phyloP scores from a whole-genome alignment of 495 filamentous ascomycete species.

The Penicillium manginii region DNA sequence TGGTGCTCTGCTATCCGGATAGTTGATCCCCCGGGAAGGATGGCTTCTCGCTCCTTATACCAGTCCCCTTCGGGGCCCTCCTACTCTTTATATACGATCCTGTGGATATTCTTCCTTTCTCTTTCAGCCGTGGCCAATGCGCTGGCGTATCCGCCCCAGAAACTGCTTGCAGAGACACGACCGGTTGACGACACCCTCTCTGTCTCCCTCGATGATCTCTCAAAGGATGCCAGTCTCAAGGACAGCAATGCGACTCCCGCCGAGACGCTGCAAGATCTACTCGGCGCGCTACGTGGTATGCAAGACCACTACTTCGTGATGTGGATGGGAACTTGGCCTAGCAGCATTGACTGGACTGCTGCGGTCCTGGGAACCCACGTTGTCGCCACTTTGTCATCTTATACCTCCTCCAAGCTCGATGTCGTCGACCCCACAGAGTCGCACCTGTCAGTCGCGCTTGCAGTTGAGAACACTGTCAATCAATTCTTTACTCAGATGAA shows the following conservation, averaged over 20 bases:
- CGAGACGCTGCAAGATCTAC: constrained; percentile 46
- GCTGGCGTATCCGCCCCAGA: constrained; percentile 36
- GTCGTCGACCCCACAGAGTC: constrained; percentile 16
- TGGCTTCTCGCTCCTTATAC: constrained; percentile 18
- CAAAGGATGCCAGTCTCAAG: constrained; percentile 16
- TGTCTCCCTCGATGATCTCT: constrained; percentile 1
- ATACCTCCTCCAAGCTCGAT: constrained; percentile 52
- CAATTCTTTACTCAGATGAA: constrained; percentile 77
- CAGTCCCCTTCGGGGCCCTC: constrained; percentile 17
- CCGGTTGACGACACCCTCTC: not conserved
- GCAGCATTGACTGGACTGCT: constrained; percentile 90
- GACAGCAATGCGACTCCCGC: constrained; percentile 15
- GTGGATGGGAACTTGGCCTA: constrained; percentile 82
- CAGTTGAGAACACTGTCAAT: constrained; percentile 74
- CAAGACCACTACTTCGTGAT: constrained; percentile 76
- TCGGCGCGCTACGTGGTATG: constrained; percentile 71
- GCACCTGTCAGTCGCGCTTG: constrained; percentile 40
- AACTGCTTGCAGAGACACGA: constrained; percentile 17
- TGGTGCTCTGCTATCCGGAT: constrained; percentile 13
- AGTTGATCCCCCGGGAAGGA: constrained; percentile 16
- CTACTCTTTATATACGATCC: constrained; percentile 20
- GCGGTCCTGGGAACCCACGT: constrained; percentile 85
- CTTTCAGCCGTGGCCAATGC: constrained; percentile 29
- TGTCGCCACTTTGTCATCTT: constrained; percentile 65
- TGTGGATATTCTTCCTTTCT: constrained; percentile 30